A percentile compares a stretch with the other conserved stretches of the same genome.
phyloP scores from a whole-genome alignment of 805 yeast species.

The Candida maesae region DNA sequence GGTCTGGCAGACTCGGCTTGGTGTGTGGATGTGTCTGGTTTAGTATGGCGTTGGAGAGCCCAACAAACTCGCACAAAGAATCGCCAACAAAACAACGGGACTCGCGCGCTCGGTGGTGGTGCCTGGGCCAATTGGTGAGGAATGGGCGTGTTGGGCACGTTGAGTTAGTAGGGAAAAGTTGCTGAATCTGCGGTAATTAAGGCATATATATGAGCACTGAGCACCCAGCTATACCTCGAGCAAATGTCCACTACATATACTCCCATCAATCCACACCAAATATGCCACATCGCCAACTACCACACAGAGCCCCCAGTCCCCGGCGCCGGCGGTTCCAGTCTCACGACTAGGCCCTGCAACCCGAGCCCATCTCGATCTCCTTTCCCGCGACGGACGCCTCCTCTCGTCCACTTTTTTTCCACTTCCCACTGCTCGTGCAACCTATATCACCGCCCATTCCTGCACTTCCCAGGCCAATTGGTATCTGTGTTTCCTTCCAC shows the following conservation, averaged over 20 bases:
- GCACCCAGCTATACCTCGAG: neutral
- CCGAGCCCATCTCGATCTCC: constrained; percentile 1
- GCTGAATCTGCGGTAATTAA: too few species aligned
- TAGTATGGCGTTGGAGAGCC: neutral
- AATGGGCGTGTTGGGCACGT: neutral
- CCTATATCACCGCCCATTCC: neutral
- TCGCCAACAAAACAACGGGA: neutral
- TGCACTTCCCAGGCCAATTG: neutral
- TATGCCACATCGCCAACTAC: too few species aligned
- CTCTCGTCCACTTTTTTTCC: constrained; percentile 2
- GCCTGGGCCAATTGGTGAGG: neutral
- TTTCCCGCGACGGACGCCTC: constrained; percentile 1
- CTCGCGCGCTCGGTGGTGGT: neutral
- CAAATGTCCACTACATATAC: neutral
- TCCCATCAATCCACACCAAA: too few species aligned
- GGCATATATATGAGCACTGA: too few species aligned
- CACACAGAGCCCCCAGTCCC: neutral
- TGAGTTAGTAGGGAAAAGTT: too few species aligned
- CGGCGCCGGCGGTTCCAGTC: too few species aligned
- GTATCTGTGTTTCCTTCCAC: neutral
- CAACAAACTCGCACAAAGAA: neutral
- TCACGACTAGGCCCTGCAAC: neutral
- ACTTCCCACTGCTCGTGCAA: neutral
- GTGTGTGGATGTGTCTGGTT: neutral
- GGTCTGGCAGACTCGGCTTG: neutral